These are phyloP conservation scores for Bolboschoenus planiculmis DNA, from an alignment of 176 grass and related monocot species.

Conservation along the genomic window DNA sequence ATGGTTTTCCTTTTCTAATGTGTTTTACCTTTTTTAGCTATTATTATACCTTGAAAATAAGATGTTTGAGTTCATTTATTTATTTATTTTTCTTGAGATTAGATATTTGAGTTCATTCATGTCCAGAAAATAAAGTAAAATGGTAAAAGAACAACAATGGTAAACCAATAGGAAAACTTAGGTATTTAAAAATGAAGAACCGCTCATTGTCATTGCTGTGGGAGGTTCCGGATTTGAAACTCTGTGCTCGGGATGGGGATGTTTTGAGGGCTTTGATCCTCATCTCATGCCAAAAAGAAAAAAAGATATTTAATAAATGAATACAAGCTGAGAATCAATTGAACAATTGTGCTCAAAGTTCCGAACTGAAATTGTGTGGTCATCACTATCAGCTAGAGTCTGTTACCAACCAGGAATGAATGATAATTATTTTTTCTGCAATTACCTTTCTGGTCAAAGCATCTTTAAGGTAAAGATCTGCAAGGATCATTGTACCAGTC, in stretches of 20 bases:
- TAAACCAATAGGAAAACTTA: background rate
- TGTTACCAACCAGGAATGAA: background rate
- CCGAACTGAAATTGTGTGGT: background rate
- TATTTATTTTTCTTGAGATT: no score
- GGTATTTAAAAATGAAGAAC: background rate
- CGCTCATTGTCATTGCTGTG: background rate
- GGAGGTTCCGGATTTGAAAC: background rate
- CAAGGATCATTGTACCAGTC: background rate
- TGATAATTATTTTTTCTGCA: background rate
- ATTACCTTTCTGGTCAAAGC: background rate
- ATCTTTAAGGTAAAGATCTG: background rate
- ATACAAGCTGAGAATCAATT: background rate
- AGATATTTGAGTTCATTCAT: background rate
- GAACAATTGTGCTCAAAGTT: background rate
- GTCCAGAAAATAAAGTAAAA: background rate
- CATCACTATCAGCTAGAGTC: background rate
- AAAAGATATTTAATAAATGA: background rate
- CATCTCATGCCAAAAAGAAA: background rate
- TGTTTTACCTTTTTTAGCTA: background rate
- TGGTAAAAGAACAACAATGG: background rate
- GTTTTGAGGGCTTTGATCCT: background rate
- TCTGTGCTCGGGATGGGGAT: background rate
- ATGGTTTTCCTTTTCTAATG: background rate
- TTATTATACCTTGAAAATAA: background rate
- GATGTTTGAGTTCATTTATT: background rate